Evolutionary conservation across 2,329 filamentous ascomycete genomes (phyloP).

Genomic region (Alternaria tenuissima): DNA sequence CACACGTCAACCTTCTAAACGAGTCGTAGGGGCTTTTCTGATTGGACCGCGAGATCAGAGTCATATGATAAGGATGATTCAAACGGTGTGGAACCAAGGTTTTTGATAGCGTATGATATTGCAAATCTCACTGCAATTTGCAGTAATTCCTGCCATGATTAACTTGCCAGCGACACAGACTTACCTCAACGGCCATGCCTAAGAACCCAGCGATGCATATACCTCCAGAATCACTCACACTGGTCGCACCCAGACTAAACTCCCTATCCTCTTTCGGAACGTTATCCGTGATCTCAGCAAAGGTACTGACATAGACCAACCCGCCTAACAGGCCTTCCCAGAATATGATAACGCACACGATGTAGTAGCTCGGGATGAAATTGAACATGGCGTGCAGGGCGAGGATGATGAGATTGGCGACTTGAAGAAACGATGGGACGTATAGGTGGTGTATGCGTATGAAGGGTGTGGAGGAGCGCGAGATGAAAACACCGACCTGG

Average conservation of each 20-base stretch:
- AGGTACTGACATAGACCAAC: constrained; percentile 87
- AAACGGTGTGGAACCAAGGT: not conserved
- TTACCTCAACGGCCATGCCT: constrained; percentile 82
- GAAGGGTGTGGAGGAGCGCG: constrained; percentile 89
- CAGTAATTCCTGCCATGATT: constrained; percentile 73
- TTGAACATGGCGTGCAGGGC: constrained; percentile 75
- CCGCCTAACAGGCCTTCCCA: constrained; percentile 95
- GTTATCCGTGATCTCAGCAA: constrained; percentile 89
- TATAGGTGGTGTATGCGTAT: constrained; percentile 83
- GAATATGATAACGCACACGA: constrained; percentile 86
- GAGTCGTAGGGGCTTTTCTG: not conserved
- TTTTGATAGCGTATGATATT: not conserved
- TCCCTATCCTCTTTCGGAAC: constrained; percentile 81
- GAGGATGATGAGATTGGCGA: constrained; percentile 77
- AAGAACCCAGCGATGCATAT: constrained; percentile 89
- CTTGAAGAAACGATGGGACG: constrained; percentile 80
- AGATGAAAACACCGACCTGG: constrained; percentile 93
- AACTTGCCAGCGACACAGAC: constrained; percentile 85
- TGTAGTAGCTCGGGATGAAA: constrained; percentile 57
- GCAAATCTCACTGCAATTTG: constrained; percentile 35
- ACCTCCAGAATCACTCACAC: constrained; percentile 88
- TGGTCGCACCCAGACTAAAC: constrained; percentile 89
- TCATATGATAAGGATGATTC: not conserved
- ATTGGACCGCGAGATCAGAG: not conserved
- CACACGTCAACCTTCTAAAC: not conserved